Base-by-base conservation (phyloP, 345 rosid species). In the Hypericum perforatum region DNA sequence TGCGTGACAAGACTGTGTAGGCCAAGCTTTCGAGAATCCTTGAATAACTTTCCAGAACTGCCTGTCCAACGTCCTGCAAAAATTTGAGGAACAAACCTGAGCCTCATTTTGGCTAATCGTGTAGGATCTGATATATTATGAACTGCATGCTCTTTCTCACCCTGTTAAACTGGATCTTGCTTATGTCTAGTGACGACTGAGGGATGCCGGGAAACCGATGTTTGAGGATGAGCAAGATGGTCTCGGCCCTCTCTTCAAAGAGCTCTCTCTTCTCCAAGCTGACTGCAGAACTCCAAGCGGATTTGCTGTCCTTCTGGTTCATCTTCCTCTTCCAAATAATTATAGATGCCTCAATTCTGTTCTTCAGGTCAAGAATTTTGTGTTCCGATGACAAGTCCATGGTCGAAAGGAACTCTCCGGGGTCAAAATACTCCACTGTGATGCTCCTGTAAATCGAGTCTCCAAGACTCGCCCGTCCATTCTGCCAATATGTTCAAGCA, bases 201-300 rank as follows among this genome's bases (percentile, higher is more conserved):
- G 89, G 77, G 69, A 79, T 66, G 60, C 97, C 97, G 0, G 95
- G 97, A 54, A 71, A 89, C 11, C 76, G 63, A 39, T 82, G 95
- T 76, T 89, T 89, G 59, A 89, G 59, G 39, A 89, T 62, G 42
- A 85, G 80, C 53, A 89, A 63, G 61, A 89, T 79, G 7, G 95
- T 89, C 63, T 82, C 92, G 8, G 95, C 95, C 79, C 97, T 68
- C 59, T 85, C 97, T 74, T 85, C 97, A 49, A 89, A 89, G 12
- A 74, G 78, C 65, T 89, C 97, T 68, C 97, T 79, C 65, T 85
- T 89, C 77, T 89, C 95, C 49, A 75, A 48, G 70, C 97, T 89
- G 9, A 89, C 83, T 12, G 82, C 81, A 9, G 95, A 85, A 29
- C 91, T 76, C 97, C 97, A 89, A 43, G 79, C 16, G n/a, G 97